Percentiles rank a stretch among this genome's conserved stretches.
Conservation (phyloP, 495 filamentous ascomycete genomes). For the Penicillium arizonense region DNA sequence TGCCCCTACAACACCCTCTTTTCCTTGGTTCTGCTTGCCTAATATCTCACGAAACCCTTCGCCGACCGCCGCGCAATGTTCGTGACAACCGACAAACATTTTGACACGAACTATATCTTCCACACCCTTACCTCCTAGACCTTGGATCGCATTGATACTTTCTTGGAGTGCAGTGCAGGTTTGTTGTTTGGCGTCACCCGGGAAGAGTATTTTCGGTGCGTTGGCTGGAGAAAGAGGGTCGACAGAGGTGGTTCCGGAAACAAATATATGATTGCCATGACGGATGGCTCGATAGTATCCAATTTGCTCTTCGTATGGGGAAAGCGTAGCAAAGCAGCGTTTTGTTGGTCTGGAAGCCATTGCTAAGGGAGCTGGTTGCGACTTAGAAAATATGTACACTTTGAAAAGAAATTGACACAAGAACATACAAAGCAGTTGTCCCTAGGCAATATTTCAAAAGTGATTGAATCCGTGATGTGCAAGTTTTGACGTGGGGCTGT, state of each 20-base stretch:
- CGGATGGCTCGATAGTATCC: constrained; percentile 50
- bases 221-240: constrained; percentile 31
- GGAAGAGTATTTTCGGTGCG: constrained; percentile 35
- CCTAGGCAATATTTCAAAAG: too few relatives aligned
- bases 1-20: constrained; percentile 23
- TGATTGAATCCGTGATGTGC: too few relatives aligned
- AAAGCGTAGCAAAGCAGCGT: constrained; percentile 31
- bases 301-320: constrained; percentile 43
- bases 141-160: constrained; percentile 38
- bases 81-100: constrained; percentile 39
- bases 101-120: constrained; percentile 39
- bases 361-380: too few relatives aligned
- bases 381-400: too few relatives aligned
- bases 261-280: constrained; percentile 41
- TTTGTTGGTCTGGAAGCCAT: constrained; percentile 5
- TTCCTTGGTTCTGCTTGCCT: constrained; percentile 20
- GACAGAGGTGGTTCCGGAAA: constrained; percentile 47
- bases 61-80: constrained; percentile 33
- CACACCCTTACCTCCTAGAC: constrained; percentile 37
- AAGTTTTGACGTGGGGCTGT: too few relatives aligned
- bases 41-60: constrained; percentile 36
- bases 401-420: too few relatives aligned
- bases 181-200: constrained; percentile 40
- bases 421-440: too few relatives aligned
- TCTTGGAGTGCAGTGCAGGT: constrained; percentile 37